Evolutionary conservation across 208 protist species (phyloP), one percentile per base, ranked within the genome.

Genomic region (Trypanosoma congolense): DNA sequence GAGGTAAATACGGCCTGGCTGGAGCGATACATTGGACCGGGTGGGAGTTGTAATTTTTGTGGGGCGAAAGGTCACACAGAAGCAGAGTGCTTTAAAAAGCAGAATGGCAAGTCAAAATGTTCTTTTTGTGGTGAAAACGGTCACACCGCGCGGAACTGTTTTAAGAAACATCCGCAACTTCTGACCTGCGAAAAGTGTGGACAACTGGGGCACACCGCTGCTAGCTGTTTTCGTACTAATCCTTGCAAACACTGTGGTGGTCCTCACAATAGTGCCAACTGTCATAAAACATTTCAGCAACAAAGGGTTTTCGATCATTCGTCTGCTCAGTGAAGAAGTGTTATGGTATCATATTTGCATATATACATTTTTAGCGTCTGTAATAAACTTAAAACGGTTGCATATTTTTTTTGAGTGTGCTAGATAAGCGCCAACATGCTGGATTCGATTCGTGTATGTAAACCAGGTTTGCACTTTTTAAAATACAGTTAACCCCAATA

Each of bases 191-290:
- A 80, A 21, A 58, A 64, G 33, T 96, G 90, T 54, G 86, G 84
- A 2, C 86, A 92, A 58, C 38, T 93, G 9, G 90, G 90, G 0
- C 90, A 96, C 67, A 86, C 44, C n/a, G 61, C 73, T 5, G 33
- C 57, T 3, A 77, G 57, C 42, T 96, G 90, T 66, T 93, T 87
- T 60, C 71, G 79, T 46, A 73, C 67, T 25, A 90, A 93, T 59
- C 90, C 90, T 25, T 96, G 90, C 60, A 90, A 74, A 44, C 71
- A 88, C 56, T 96, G 90, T 54, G 90, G 90, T n/a, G 90, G 90
- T 8, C 51, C 61, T 6, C 90, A 96, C 54, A 75, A 58, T 41
- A 92, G 77, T 51, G 81, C 66, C n/a, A 91, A 90, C 59, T 96
- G 89, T 56, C 84, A 87, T 44, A 61, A 75, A 10, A 61, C 51